Evolutionary conservation across 257 asterid species (phyloP).

Genomic region (Verbascum thapsus): DNA sequence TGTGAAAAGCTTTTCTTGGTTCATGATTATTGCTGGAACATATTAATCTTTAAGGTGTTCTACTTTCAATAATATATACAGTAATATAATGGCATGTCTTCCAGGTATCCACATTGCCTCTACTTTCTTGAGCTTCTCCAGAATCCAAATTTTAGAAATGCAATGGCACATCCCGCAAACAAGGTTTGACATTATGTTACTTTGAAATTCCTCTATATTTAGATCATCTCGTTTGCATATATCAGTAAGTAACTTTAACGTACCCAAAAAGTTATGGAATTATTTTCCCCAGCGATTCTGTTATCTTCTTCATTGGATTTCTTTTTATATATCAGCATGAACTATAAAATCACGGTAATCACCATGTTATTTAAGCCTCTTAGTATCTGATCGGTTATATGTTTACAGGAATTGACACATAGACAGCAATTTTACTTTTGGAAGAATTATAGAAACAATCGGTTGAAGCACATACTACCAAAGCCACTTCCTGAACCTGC

Average conservation of each 20-base stretch:
- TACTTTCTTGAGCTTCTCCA: slow-evolving; percentile 92
- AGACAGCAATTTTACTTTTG: slow-evolving; percentile 92
- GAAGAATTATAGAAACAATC: slow-evolving; percentile 89
- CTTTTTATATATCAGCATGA: neutral
- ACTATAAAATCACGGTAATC: slow-evolving; percentile 1
- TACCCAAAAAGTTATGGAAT: neutral
- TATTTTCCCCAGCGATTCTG: neutral
- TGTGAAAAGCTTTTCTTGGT: no score
- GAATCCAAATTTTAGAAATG: slow-evolving; percentile 76
- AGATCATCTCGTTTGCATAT: neutral
- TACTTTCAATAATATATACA: neutral
- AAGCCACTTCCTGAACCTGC: slow-evolving; percentile 77
- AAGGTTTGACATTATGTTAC: slow-evolving; percentile 49
- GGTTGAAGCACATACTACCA: slow-evolving; percentile 92
- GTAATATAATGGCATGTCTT: slow-evolving; percentile 17
- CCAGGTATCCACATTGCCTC: slow-evolving; percentile 95
- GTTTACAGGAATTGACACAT: slow-evolving; percentile 87
- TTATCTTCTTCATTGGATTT: neutral
- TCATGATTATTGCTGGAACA: neutral
- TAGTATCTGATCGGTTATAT: slow-evolving; percentile 27
- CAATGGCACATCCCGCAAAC: slow-evolving; percentile 96
- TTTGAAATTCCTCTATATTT: neutral
- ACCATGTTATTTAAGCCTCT: slow-evolving; percentile 19
- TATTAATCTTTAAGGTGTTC: neutral
- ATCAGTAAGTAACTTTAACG: neutral